Conservation (phyloP, 805 yeast genomes). For the Ogataea siamensis region DNA sequence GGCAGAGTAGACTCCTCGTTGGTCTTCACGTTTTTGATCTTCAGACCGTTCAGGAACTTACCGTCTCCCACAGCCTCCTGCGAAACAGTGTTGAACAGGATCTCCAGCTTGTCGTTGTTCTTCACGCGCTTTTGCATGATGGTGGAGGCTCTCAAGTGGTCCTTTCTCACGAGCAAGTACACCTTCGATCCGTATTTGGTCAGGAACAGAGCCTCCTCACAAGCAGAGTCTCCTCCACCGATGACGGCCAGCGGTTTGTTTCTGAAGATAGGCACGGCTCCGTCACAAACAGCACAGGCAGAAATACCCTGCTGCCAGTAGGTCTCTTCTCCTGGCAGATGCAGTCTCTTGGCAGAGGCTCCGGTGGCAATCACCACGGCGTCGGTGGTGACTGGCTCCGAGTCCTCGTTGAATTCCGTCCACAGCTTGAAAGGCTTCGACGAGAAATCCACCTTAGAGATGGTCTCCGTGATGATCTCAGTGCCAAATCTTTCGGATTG, state of each 20-base stretch:
- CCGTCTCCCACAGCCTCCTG: conserved; percentile 94
- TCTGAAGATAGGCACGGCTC: conserved; percentile 98
- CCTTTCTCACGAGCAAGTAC: conserved; percentile 89
- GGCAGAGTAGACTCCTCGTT: conserved; percentile 64
- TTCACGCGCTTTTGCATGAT: conserved; percentile 95
- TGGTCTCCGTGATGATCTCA: conserved; percentile 90
- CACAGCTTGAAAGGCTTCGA: conserved; percentile 92
- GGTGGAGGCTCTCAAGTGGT: conserved; percentile 88
- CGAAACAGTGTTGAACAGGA: conserved; percentile 82
- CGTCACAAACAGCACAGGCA: conserved; percentile 99
- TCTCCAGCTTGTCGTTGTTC: conserved; percentile 83
- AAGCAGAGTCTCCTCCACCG: conserved; percentile 99
- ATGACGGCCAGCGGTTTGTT: conserved; percentile 96
- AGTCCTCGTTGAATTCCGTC: conserved; percentile 94
- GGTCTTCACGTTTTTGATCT: conserved; percentile 69
- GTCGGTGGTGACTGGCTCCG: conserved; percentile 87
- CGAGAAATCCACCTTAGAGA: conserved; percentile 86
- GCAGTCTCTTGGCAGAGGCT: conserved; percentile 94
- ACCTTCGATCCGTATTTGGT: conserved; percentile 98
- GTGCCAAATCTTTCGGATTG: conserved; percentile 91
- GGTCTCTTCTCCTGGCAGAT: conserved; percentile 92
- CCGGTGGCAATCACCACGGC: conserved; percentile 95
- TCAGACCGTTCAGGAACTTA: conserved; percentile 64
- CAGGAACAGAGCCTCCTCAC: conserved; percentile 96
- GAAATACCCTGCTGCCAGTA: conserved; percentile 99